Conservation (phyloP, 371 early-diverging fungal species). For the Haplosporangium sp. region DNA sequence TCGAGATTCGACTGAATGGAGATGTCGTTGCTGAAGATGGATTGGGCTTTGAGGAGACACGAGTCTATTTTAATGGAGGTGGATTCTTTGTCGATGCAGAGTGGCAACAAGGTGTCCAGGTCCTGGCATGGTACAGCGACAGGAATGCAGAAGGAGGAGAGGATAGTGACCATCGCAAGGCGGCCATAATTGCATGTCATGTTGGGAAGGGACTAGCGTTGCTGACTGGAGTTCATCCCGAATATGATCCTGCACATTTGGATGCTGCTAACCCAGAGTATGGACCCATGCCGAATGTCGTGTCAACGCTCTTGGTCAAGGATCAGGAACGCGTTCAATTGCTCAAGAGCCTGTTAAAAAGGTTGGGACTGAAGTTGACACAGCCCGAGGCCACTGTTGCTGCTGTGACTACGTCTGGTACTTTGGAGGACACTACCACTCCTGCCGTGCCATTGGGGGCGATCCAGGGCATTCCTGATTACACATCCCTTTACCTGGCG, state of each 20-base stretch:
- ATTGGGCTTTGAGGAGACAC: slow-evolving; percentile 19
- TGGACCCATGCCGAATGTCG: slow-evolving; percentile 52
- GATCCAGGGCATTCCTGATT: slow-evolving; percentile 54
- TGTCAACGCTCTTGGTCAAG: slow-evolving; percentile 56
- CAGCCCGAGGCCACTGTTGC: slow-evolving; percentile 3
- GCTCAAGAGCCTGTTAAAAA: slow-evolving; percentile 59
- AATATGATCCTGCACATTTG: slow-evolving; percentile 70
- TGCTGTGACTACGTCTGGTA: too few relatives aligned
- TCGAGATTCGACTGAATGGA: slow-evolving; percentile 23
- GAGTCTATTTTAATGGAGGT: slow-evolving; percentile 84
- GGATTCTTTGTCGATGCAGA: slow-evolving; percentile 77
- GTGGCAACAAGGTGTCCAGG: slow-evolving; percentile 49
- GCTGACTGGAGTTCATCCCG: slow-evolving; percentile 78
- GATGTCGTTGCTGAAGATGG: slow-evolving; percentile 14
- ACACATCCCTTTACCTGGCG: slow-evolving; percentile 69
- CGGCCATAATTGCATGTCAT: slow-evolving; percentile 65
- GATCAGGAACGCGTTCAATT: slow-evolving; percentile 63
- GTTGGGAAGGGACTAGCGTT: slow-evolving; percentile 76
- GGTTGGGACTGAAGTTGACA: slow-evolving; percentile 64
- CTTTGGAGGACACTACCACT: slow-evolving; percentile 10
- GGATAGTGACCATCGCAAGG: slow-evolving; percentile 29
- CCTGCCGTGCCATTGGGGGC: slow-evolving; percentile 44
- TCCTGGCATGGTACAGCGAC: slow-evolving; percentile 69
- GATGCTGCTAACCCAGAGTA: slow-evolving; percentile 55
- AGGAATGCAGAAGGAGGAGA: slow-evolving; percentile 46